A percentile compares a stretch with the other conserved stretches of the same genome.
Conservation (phyloP, 2,329 filamentous ascomycete species). For the Thermomyces lanuginosus region DNA sequence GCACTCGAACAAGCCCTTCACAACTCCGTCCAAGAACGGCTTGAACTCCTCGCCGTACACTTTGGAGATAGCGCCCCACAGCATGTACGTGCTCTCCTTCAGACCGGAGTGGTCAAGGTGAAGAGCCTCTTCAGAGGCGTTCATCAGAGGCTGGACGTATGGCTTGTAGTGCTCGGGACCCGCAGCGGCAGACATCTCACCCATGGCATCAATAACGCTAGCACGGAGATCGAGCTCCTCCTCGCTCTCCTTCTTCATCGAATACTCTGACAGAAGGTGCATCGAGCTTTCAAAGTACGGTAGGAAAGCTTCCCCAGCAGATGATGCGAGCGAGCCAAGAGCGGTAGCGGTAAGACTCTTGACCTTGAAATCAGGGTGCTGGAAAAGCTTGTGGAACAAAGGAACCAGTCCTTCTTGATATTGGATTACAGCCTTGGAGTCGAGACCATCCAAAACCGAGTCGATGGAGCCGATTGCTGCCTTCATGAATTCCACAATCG, state of each 20-base stretch:
- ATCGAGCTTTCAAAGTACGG: constrained; percentile 90
- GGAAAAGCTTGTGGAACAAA: constrained; percentile 67
- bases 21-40: constrained; percentile 31
- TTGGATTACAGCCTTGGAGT: constrained; percentile 60
- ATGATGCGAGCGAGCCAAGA: constrained; percentile 75
- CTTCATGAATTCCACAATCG: constrained; percentile 72
- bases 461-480: constrained; percentile 82
- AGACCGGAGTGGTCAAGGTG: constrained; percentile 76
- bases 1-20: constrained; percentile 54
- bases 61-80: constrained; percentile 89
- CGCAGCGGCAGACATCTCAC: constrained; percentile 78
- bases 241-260: constrained; percentile 71
- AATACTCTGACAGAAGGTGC: constrained; percentile 70
- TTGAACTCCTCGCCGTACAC: constrained; percentile 59
- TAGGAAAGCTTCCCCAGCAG: constrained; percentile 65
- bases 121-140: constrained; percentile 78
- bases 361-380: constrained; percentile 71
- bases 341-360: constrained; percentile 81
- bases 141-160: constrained; percentile 80
- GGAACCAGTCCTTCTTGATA: constrained; percentile 74
- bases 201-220: constrained; percentile 81
- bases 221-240: constrained; percentile 82
- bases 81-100: constrained; percentile 89
- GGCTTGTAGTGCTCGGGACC: constrained; percentile 75
- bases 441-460: constrained; percentile 64